These are phyloP conservation scores for Vaccinium corymbosum DNA, from an alignment of 148 eudicot genomes.

Conservation along the genomic window DNA sequence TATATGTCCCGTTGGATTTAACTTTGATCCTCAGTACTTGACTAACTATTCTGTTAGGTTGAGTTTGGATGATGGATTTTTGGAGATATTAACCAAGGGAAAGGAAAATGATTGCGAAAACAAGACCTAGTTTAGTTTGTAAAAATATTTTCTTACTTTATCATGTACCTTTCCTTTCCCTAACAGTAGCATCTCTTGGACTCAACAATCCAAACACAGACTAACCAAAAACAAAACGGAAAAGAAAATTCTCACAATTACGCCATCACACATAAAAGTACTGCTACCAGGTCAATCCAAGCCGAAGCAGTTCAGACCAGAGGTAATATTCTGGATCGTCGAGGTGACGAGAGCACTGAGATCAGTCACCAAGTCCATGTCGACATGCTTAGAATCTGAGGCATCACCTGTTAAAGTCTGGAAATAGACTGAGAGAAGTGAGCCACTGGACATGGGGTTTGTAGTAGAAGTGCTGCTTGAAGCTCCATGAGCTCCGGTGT, in stretches of 20 bases:
- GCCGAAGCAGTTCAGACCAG: conserved; percentile 10
- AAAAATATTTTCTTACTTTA: not conserved
- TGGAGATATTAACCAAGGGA: not conserved
- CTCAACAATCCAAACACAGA: not conserved
- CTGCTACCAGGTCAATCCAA: not conserved
- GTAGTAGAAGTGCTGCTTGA: conserved; percentile 10
- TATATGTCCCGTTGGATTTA: not conserved
- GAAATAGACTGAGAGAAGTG: conserved; percentile 39
- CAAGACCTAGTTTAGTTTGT: not conserved
- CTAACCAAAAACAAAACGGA: not conserved
- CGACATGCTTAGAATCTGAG: conserved; percentile 13
- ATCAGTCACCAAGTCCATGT: conserved; percentile 13
- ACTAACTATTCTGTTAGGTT: not conserved
- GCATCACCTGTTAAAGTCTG: conserved; percentile 26
- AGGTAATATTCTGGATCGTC: conserved; percentile 24
- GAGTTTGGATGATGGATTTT: not conserved
- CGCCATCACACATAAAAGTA: not conserved
- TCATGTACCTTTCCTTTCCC: not conserved
- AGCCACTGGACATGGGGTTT: conserved; percentile 32
- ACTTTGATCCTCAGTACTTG: not conserved
- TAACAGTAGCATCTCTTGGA: not conserved
- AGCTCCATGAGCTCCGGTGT: not conserved
- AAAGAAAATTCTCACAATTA: not conserved
- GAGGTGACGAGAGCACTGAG: conserved; percentile 22
- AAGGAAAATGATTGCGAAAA: not conserved